phyloP scores from a whole-genome alignment of 148 eudicot genomes.

The Rhododendron williamsianum region DNA sequence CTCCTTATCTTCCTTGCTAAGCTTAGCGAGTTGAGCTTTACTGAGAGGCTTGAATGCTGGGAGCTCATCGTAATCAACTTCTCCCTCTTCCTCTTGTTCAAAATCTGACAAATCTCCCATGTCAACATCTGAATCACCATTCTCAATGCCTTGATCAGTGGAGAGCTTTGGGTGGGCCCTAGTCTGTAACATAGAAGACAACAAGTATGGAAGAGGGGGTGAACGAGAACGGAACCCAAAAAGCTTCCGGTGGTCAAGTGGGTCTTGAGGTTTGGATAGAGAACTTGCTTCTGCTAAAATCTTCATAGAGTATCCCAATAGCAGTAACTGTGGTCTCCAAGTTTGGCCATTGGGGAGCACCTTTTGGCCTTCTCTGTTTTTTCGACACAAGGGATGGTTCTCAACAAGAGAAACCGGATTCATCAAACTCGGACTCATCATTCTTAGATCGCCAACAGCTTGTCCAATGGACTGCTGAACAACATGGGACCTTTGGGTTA shows the following conservation, averaged over 20 bases:
- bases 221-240: slow-evolving; percentile 79
- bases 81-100: slow-evolving; percentile 66
- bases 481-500: slow-evolving; percentile 81
- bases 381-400: slow-evolving; percentile 85
- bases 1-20: slow-evolving; percentile 72
- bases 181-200: slow-evolving; percentile 84
- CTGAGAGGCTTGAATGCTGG: slow-evolving; percentile 93
- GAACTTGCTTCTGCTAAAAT: slow-evolving; percentile 72
- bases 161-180: slow-evolving; percentile 88
- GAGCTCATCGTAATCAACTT: slow-evolving; percentile 91
- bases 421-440: slow-evolving; percentile 87
- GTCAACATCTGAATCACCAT: slow-evolving; percentile 81
- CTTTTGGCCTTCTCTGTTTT: slow-evolving; percentile 85
- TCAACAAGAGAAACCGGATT: slow-evolving; percentile 90
- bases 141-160: slow-evolving; percentile 71
- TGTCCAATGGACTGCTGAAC: slow-evolving; percentile 93
- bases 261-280: slow-evolving; percentile 65
- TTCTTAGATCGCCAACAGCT: slow-evolving; percentile 82
- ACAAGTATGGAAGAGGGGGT: slow-evolving; percentile 78
- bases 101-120: slow-evolving; percentile 73
- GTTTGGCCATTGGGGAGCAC: slow-evolving; percentile 94
- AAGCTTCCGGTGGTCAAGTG: slow-evolving; percentile 70
- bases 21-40: slow-evolving; percentile 67
- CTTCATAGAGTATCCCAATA: slow-evolving; percentile 84
- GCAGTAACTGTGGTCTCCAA: slow-evolving; percentile 83